Evolutionary conservation across 2,329 filamentous ascomycete species (phyloP), one percentile per base, ranked within the genome.

Genomic region (Aspergillus sp.): DNA sequence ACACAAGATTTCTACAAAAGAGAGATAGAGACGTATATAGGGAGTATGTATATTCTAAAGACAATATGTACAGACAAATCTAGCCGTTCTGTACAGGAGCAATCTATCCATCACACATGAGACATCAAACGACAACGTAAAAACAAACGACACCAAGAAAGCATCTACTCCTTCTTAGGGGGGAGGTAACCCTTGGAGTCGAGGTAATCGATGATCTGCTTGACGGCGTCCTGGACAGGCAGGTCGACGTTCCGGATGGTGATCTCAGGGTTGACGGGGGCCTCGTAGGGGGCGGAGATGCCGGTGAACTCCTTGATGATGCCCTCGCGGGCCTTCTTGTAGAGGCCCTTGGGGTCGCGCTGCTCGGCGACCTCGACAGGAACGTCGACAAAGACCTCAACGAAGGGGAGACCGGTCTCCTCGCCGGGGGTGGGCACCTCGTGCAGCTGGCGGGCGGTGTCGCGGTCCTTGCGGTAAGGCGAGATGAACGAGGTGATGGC

Each of bases 241-340:
- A 86, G 84, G 79, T 93, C 81, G 67, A 91, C 85, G 43, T 89
- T 95, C 76, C 84, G 82, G 69, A 99, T 89, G 62, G 88, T 87
- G 62, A 99, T 88, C 79, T 99, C 94, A 1, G 94, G 84, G 53
- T 85, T 85, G 71, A 87, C 78, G 4, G 94, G 94, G 56, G 85
- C 89, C 82, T 99, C 94, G 71, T 99, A 99, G 1, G 94, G 94
- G 25, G 93, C 91, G 61, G 88, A 92, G 66, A 97, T 91, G 51
- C 94, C 94, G 1, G 94, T 99, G 71, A 99, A 99, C 63, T 97
- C 91, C 76, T 95, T 94, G 75, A 97, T 97, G 73, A 95, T 86
- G 42, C 94, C 94, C 47, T 89, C 87, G 42, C 93, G 81, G 11
- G 94, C 94, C 84, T 96, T 96, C 82, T 96, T 96, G 78, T 99